Evolutionary conservation across 2,329 filamentous ascomycete genomes (phyloP), one percentile per base, ranked within the genome.

Genomic region (Curvularia lunata): DNA sequence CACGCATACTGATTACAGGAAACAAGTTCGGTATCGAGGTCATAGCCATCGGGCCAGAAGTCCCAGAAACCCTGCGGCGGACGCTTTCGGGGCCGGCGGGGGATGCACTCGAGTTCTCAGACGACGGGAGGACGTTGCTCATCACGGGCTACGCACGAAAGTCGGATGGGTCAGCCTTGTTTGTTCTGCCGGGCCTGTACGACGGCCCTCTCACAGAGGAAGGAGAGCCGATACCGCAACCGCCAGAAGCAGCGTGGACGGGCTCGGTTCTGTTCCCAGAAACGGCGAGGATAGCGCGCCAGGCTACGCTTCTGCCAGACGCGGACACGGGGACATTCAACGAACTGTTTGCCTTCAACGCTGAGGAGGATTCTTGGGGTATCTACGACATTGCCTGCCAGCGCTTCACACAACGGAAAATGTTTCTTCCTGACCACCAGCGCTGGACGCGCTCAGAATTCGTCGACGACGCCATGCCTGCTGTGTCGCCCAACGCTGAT

Each of bases 11-110:
- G 45, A 92, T 92, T 23, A 89, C 91, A 16, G 92, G 92, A 7
- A 96, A 93, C 75, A 88, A 92, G 70, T 90, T 91, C 54, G 91
- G 91, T n/a, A 93, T 97, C 61, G 92, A 97, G 75, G 90, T 97
- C 0, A 88, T 91, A 27, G 90, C 91, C 5, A 80, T 96, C 38
- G 86, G 85, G 47, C 81, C 88, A 2, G 85, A 82, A 52, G 86
- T 86, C 1, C 70, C 72, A 5, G 76, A 74, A 43, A 69, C 75
- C 4, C 64, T 70, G 28, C 62, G 73, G 48, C 68, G 77, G 4
- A 72, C 72, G 5, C 71, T 78, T 9, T 75, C 73, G 9, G 75
- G 75, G 0, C 71, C 73, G 4, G 68, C 72, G 1, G 75, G 76
- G 43, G 76, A 78, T 41, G 68, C 67, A 0, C 61, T 78, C 27